Evolutionary conservation across 2,329 filamentous ascomycete genomes (phyloP), one percentile per base, ranked within the genome.

Genomic region (Talaromyces sp.): DNA sequence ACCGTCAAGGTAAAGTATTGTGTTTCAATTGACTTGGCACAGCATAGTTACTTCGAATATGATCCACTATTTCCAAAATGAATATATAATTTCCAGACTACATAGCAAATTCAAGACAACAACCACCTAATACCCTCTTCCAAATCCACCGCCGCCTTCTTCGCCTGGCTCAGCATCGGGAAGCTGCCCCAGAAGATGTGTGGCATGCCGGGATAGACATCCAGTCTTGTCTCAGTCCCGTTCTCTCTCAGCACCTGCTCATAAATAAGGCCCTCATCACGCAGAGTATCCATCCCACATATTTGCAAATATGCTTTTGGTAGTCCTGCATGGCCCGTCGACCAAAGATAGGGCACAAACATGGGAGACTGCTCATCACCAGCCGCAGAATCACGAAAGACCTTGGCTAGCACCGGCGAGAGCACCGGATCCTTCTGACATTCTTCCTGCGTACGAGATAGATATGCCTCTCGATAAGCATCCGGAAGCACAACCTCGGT

Each of bases 191-290:
- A 57, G 30, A 57, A 57, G 4, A 27, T 52, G 69, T 81, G 79
- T 7, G 77, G 77, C 59, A 78, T 69, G 0, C 79, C 79, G 0
- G 71, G 64, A 66, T 78, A 81, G 5, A 79, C 67, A 64, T 82
- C 76, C 12, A 83, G 44, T 56, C 72, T 75, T 1, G 81, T 83
- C 65, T 73, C 67, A 7, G 83, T 76, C 1, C 71, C 73, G 34
- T 80, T 75, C 59, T 80, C 78, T 34, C 76, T 71, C 61, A 85
- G 66, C 2, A 80, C 67, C 44, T 75, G 69, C 64, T 83, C 82
- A 64, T 84, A 85, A 0, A 85, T 78, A 53, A 86, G 63, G 0
- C 73, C 80, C 59, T 85, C 83, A 62, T 86, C 84, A 4, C 83
- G 70, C 2, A 82, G 64, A 0, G 78, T 78, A 66, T 85, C 84